A percentile compares a stretch with the other conserved stretches of the same genome.
Conservation (phyloP, 305 asterid genomes). For the Lippia alba region DNA sequence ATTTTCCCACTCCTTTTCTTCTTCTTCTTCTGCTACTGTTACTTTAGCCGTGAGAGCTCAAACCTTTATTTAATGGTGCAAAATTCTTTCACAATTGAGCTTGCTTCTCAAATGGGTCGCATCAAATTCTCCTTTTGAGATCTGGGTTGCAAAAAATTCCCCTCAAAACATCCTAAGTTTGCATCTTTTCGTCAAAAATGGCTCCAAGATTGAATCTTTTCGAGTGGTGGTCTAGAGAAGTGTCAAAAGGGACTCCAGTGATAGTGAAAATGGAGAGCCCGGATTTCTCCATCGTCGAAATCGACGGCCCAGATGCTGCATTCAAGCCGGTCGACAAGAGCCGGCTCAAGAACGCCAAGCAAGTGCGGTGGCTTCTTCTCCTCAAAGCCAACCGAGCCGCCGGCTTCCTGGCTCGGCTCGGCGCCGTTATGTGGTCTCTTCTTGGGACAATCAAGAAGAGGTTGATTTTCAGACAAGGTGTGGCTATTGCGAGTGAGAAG, state of each 20-base stretch:
- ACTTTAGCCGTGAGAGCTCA: slow-evolving; percentile 24
- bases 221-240: slow-evolving; percentile 52
- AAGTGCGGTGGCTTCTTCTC: slow-evolving; percentile 64
- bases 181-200: slow-evolving; percentile 39
- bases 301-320: slow-evolving; percentile 69
- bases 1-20: slow-evolving; percentile 17
- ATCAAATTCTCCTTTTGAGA: slow-evolving; percentile 36
- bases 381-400: slow-evolving; percentile 69
- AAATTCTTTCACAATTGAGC: neutral
- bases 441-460: slow-evolving; percentile 54
- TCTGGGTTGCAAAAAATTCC: slow-evolving; percentile 37
- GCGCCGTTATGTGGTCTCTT: slow-evolving; percentile 44
- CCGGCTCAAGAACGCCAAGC: slow-evolving; percentile 66
- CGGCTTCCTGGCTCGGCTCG: slow-evolving; percentile 65
- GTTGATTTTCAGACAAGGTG: slow-evolving; percentile 53
- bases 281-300: slow-evolving; percentile 67
- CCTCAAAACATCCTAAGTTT: slow-evolving; percentile 12
- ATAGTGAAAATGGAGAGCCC: slow-evolving; percentile 71
- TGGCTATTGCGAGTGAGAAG: slow-evolving; percentile 62
- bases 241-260: slow-evolving; percentile 58
- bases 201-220: slow-evolving; percentile 64
- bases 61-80: slow-evolving; percentile 35
- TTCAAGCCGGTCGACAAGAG: slow-evolving; percentile 64
- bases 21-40: slow-evolving; percentile 9
- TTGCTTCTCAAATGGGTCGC: slow-evolving; percentile 33